Conservation (phyloP, 2,329 filamentous ascomycete genomes). For the Xenoacremonium recifei region DNA sequence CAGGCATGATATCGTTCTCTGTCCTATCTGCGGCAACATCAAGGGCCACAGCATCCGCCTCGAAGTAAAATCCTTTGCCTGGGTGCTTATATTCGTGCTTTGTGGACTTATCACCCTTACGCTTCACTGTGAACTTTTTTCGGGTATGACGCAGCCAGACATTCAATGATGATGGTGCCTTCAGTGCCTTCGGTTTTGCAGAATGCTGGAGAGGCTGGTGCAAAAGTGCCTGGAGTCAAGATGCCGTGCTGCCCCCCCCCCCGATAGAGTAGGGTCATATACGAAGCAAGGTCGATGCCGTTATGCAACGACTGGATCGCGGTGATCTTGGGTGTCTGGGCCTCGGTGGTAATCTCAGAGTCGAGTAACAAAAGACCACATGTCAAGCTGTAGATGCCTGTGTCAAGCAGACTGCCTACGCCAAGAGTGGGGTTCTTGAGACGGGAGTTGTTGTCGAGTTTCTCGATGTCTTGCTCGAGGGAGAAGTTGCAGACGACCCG, state of each 20-base stretch:
- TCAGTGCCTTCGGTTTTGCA: not conserved
- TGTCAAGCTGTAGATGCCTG: not conserved
- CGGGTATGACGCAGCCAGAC: too few species aligned
- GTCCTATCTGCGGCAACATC: not conserved
- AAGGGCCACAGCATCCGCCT: not conserved
- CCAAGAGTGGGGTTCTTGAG: not conserved
- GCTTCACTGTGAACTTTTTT: too few species aligned
- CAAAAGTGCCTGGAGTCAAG: too few species aligned
- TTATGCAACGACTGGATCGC: not conserved
- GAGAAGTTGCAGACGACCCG: not conserved
- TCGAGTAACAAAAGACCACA: not conserved
- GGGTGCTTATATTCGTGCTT: not conserved
- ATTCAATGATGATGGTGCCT: too few species aligned
- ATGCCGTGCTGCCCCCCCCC: too few species aligned
- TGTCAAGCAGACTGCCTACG: not conserved
- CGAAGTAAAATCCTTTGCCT: not conserved
- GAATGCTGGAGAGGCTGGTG: too few species aligned
- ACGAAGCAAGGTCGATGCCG: not conserved
- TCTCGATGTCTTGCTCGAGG: too few species aligned
- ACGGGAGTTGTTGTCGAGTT: not conserved
- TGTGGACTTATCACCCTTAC: too few species aligned
- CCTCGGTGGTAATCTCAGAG: not conserved
- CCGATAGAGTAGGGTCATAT: too few species aligned
- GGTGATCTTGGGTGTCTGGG: not conserved
- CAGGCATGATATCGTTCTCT: slow-evolving; percentile 1